Percentiles rank a stretch among this genome's conserved stretches.
Conservation (phyloP, 2,329 filamentous ascomycete species). For the Neopestalotiopsis sp. region DNA sequence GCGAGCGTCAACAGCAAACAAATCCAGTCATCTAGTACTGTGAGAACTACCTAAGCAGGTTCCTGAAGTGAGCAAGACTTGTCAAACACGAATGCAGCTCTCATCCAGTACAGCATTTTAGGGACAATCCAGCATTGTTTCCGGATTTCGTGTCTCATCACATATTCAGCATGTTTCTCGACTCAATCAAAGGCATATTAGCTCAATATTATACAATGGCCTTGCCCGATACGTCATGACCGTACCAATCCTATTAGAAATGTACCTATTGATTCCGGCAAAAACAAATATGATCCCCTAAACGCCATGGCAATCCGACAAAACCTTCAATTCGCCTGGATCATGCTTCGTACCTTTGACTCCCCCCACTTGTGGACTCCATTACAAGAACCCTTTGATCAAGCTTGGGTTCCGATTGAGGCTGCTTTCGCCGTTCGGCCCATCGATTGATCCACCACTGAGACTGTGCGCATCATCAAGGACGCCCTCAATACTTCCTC, state of each 20-base stretch:
- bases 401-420: conserved; percentile 68
- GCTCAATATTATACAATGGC: background rate
- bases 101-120: too few relatives aligned
- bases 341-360: background rate
- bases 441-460: conserved; percentile 49
- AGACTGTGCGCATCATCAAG: conserved; percentile 40
- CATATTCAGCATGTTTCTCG: background rate
- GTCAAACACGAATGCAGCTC: too few relatives aligned
- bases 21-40: too few relatives aligned
- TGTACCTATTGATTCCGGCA: background rate
- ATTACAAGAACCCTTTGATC: conserved; percentile 78
- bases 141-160: background rate
- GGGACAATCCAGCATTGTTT: background rate
- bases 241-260: conserved; percentile 7
- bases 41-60: too few relatives aligned
- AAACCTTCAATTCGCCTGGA: background rate
- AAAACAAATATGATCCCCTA: background rate
- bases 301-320: conserved; percentile 6
- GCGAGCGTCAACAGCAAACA: too few relatives aligned
- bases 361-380: background rate
- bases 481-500: conserved; percentile 50
- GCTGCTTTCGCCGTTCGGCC: conserved; percentile 71
- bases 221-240: background rate
- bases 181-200: background rate
- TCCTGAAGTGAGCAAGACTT: too few relatives aligned